These are phyloP conservation scores for Candida hispaniensis DNA, from an alignment of 805 yeast genomes.

Conservation along the genomic window DNA sequence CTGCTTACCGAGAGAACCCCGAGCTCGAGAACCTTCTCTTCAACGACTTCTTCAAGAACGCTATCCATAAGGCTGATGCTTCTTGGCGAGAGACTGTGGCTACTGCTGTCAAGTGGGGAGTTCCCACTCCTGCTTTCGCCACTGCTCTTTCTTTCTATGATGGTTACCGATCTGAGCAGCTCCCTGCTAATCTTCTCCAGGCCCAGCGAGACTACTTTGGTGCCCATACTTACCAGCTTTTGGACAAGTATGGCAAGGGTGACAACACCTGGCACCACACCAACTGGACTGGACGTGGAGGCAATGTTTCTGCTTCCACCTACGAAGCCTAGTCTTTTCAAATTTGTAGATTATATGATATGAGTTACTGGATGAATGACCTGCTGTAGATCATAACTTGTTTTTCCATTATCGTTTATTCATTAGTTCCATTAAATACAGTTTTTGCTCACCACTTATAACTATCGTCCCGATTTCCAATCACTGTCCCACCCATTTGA, in stretches of 20 bases:
- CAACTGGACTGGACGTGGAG: slow-evolving; percentile 99
- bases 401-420: no score
- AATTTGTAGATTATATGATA: slow-evolving; percentile 11
- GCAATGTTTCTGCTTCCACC: slow-evolving; percentile 91
- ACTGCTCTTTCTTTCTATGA: slow-evolving; percentile 97
- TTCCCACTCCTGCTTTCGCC: slow-evolving; percentile 96
- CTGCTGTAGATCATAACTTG: no score
- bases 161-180: slow-evolving; percentile 91
- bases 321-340: slow-evolving; percentile 57
- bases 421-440: no score
- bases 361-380: no score
- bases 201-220: slow-evolving; percentile 99
- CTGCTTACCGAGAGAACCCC: slow-evolving; percentile 91
- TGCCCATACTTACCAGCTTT: slow-evolving; percentile 96
- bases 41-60: slow-evolving; percentile 88
- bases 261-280: slow-evolving; percentile 76
- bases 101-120: slow-evolving; percentile 71
- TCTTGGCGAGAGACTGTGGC: slow-evolving; percentile 91
- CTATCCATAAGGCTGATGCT: slow-evolving; percentile 83
- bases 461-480: no score
- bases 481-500: no score
- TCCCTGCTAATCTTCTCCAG: slow-evolving; percentile 96
- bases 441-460: no score
- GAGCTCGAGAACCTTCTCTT: slow-evolving; percentile 89
- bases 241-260: slow-evolving; percentile 74